These are phyloP conservation scores for Aplosporella prunicola DNA, from an alignment of 2,329 filamentous ascomycete species.

Conservation along the genomic window DNA sequence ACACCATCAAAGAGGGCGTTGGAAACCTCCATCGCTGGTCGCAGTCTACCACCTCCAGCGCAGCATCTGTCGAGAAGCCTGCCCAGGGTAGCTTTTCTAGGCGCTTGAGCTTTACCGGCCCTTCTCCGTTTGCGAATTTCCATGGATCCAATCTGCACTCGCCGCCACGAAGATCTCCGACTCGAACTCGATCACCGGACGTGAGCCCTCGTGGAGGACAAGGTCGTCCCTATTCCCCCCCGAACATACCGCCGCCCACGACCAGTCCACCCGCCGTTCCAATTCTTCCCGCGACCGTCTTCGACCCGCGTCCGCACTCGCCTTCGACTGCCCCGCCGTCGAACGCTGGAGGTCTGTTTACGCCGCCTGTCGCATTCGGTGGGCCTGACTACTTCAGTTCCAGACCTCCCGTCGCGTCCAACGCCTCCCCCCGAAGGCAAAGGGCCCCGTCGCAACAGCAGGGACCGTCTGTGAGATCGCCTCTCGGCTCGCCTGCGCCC, in stretches of 20 bases:
- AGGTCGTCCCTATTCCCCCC: conserved; percentile 23
- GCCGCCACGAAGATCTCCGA: conserved; percentile 22
- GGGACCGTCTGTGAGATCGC: conserved; percentile 22
- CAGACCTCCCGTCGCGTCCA: conserved; percentile 14
- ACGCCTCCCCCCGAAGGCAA: conserved; percentile 21
- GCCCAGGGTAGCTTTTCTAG: conserved; percentile 24
- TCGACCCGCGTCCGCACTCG: conserved; percentile 24
- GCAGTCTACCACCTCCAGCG: conserved; percentile 46
- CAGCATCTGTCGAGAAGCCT: conserved; percentile 23
- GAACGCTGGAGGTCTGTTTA: conserved; percentile 19
- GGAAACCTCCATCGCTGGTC: conserved; percentile 50
- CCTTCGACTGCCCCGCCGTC: conserved; percentile 21
- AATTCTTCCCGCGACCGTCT: conserved; percentile 26
- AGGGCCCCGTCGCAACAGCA: conserved; percentile 1
- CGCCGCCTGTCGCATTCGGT: conserved; percentile 20
- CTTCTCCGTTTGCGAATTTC: conserved; percentile 25
- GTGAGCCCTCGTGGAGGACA: conserved; percentile 29
- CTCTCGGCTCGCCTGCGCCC: conserved; percentile 26
- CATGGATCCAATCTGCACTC: conserved; percentile 28
- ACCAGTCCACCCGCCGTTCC: conserved; percentile 25
- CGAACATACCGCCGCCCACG: conserved; percentile 21
- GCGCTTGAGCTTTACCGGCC: conserved; percentile 30
- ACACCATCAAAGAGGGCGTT: conserved; percentile 35
- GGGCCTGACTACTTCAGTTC: conserved; percentile 31
- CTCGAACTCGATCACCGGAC: conserved; percentile 26